Evolutionary conservation across 805 yeast genomes (phyloP).

Genomic region (Saccharomycopsis vini): DNA sequence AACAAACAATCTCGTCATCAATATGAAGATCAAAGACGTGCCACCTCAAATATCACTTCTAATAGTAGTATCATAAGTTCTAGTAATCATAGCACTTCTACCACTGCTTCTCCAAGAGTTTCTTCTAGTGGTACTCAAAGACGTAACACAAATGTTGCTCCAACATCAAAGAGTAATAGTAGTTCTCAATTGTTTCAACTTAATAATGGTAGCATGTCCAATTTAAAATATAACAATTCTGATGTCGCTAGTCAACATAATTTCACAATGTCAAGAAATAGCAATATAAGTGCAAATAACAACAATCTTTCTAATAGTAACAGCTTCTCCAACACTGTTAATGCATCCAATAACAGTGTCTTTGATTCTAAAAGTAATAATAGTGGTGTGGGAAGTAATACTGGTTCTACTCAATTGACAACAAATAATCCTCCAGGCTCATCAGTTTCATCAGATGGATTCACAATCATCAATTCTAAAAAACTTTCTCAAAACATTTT

Average conservation of each 20-base stretch:
- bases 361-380: neutral
- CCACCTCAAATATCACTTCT: no score
- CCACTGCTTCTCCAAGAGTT: no score
- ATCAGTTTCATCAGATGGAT: neutral
- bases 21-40: no score
- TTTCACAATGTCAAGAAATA: no score
- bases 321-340: neutral
- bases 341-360: neutral
- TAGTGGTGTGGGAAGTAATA: no score
- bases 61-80: no score
- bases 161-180: neutral
- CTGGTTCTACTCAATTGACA: neutral
- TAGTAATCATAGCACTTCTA: no score
- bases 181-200: neutral
- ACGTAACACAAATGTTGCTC: neutral
- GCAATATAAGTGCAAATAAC: no score
- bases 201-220: neutral
- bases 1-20: no score
- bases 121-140: no score
- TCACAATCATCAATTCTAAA: neutral
- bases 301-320: neutral
- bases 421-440: neutral
- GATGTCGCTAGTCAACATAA: no score
- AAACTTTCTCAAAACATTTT: slow-evolving; percentile 9
- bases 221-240: neutral